Percentiles rank a stretch among this genome's conserved stretches.
These are phyloP conservation scores for Cylindrotheca fusiformis DNA, from an alignment of 108 stramenopile species.

Conservation along the genomic window DNA sequence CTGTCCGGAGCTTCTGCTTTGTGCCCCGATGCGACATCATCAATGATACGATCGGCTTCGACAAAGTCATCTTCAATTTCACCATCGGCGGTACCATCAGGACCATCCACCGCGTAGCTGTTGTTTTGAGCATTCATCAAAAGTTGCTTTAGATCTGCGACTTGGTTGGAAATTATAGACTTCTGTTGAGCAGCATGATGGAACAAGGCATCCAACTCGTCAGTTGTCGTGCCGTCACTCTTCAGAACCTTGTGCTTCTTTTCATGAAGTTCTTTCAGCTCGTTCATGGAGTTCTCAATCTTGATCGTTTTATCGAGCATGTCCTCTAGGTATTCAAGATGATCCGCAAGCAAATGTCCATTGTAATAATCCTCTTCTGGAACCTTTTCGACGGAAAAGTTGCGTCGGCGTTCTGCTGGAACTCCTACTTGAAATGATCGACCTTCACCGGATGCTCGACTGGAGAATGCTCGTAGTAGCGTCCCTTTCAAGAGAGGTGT, in stretches of 20 bases:
- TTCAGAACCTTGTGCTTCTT: constrained; percentile 2
- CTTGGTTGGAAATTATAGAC: constrained; percentile 4
- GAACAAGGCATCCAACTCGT: constrained; percentile 13
- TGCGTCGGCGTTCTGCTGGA: background rate
- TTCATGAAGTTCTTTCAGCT: constrained; percentile 13
- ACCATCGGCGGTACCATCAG: background rate
- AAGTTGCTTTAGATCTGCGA: constrained; percentile 6
- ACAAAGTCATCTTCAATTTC: no score
- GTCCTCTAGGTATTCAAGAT: constrained; percentile 24
- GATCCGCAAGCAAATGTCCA: constrained; percentile 13
- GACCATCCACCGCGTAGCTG: background rate
- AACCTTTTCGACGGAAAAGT: no score
- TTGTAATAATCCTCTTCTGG: constrained; percentile 21
- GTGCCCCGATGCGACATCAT: no score
- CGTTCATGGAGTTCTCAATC: constrained; percentile 16
- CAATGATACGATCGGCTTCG: no score
- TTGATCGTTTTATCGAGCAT: constrained; percentile 20
- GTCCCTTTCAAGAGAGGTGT: background rate
- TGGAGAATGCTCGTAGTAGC: background rate
- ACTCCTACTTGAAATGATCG: background rate
- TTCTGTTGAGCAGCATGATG: constrained; percentile 4
- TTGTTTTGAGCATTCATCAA: constrained; percentile 1
- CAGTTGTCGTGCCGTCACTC: background rate
- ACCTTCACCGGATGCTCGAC: no score
- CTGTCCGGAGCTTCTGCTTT: no score